phyloP scores from a whole-genome alignment of 2,329 filamentous ascomycete species.

The Apiospora marii region DNA sequence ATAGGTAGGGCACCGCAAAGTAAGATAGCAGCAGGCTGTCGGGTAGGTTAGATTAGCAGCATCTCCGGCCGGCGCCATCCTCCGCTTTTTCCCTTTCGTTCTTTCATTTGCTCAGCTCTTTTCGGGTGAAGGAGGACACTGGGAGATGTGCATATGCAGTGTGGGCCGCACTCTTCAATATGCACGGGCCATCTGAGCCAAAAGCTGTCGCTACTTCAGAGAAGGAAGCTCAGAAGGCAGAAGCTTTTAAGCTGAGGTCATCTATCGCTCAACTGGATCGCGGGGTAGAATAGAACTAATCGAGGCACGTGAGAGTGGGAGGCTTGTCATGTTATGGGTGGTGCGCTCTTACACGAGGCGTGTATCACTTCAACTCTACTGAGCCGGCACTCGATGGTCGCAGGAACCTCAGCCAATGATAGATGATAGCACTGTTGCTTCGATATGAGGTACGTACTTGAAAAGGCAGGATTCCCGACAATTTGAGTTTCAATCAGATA shows the following conservation, averaged over 20 bases:
- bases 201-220: too few relatives aligned
- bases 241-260: not conserved
- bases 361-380: constrained; percentile 19
- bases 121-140: not conserved
- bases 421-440: not conserved
- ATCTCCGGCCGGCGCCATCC: constrained; percentile 1
- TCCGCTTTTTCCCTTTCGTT: constrained; percentile 12
- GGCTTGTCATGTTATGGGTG: not conserved
- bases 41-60: constrained; percentile 20
- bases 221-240: not conserved
- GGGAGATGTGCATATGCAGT: constrained; percentile 12
- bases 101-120: constrained; percentile 16
- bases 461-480: not conserved
- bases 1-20: not conserved
- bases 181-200: not conserved
- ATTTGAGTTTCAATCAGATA: not conserved
- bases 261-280: not conserved
- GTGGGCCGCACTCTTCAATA: not conserved
- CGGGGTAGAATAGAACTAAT: not conserved
- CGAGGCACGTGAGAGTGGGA: constrained; percentile 10
- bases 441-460: not conserved
- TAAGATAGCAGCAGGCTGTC: constrained; percentile 15
- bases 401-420: not conserved
- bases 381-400: not conserved
- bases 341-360: not conserved